phyloP scores from a whole-genome alignment of 352 stramenopile genomes.

The Pythium dissimile region DNA sequence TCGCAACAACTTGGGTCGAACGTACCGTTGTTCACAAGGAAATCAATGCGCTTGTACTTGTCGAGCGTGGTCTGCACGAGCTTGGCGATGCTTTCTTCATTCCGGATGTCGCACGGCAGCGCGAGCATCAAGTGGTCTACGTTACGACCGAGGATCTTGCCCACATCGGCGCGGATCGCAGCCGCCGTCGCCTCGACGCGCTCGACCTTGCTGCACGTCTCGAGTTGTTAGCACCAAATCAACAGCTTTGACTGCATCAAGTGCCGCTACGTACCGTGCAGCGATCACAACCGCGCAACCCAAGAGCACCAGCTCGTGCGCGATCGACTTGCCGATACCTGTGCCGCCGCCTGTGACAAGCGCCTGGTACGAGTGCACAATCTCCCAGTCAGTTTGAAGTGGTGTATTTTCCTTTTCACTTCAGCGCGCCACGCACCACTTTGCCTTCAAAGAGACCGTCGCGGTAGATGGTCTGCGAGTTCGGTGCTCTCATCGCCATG shows the following conservation, averaged over 20 bases:
- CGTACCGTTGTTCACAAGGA: conserved; percentile 91
- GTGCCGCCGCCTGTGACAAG: conserved; percentile 80
- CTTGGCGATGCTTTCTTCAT: conserved; percentile 52
- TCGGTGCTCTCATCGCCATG: conserved; percentile 30
- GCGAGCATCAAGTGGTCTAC: conserved; percentile 31
- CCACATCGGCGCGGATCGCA: conserved; percentile 42
- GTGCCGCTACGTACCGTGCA: conserved; percentile 30
- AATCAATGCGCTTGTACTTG: conserved; percentile 77
- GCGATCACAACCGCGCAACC: conserved; percentile 73
- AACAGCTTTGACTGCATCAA: not conserved
- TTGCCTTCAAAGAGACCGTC: conserved; percentile 53
- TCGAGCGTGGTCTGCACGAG: conserved; percentile 61
- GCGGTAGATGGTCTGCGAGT: conserved; percentile 44
- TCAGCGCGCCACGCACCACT: conserved; percentile 46
- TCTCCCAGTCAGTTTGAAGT: not conserved
- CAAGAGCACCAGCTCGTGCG: conserved; percentile 63
- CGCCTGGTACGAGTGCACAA: conserved; percentile 19
- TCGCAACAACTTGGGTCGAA: not conserved
- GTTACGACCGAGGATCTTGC: conserved; percentile 19
- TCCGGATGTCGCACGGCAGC: conserved; percentile 60
- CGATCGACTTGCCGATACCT: conserved; percentile 73
- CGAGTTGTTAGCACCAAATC: not conserved
- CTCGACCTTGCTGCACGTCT: conserved; percentile 47
- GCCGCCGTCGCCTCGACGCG: conserved; percentile 44
- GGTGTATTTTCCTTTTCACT: not conserved